Percentiles rank a stretch among this genome's conserved stretches.
Conservation (phyloP, 768 basidiomycete species). For the Nidularia pulvinata region DNA sequence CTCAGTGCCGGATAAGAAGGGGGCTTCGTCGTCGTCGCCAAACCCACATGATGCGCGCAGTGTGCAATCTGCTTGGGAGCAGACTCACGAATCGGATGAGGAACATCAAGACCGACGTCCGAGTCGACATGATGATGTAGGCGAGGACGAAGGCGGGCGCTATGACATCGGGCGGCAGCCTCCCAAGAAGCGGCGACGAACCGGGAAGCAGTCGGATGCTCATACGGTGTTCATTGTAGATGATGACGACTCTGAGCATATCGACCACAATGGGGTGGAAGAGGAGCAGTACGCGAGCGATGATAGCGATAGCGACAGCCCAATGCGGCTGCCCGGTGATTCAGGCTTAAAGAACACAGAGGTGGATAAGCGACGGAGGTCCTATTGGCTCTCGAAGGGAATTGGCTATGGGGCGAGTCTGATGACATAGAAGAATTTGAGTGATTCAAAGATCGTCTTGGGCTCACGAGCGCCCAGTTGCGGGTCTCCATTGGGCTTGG, state of each 20-base stretch:
- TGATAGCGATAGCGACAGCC: conserved; percentile 4
- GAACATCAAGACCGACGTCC: conserved; percentile 13
- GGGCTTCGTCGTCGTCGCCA: conserved; percentile 6
- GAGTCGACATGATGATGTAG: conserved; percentile 13
- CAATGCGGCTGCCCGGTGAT: conserved; percentile 3
- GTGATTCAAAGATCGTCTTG: no score
- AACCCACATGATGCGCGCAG: conserved; percentile 11
- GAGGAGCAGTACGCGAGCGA: conserved; percentile 14
- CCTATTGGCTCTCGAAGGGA: conserved; percentile 62
- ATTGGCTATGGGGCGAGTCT: conserved; percentile 15
- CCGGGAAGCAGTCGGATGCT: conserved; percentile 32
- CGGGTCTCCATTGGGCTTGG: no score
- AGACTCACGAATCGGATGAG: conserved; percentile 28
- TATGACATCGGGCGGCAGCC: conserved; percentile 52
- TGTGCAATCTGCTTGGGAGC: conserved; percentile 36
- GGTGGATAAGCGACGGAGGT: conserved; percentile 38
- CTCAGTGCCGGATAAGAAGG: background rate
- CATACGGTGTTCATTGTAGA: conserved; percentile 53
- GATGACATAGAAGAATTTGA: background rate
- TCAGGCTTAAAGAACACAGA: conserved; percentile 9
- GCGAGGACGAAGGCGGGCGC: conserved; percentile 56
- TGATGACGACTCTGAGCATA: conserved; percentile 32
- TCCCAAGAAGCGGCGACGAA: conserved; percentile 44
- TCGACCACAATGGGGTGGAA: conserved; percentile 16
- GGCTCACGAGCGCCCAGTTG: no score